Base-by-base conservation (phyloP, 192 early-diverging fungal genomes). In the Podila epicladia region DNA sequence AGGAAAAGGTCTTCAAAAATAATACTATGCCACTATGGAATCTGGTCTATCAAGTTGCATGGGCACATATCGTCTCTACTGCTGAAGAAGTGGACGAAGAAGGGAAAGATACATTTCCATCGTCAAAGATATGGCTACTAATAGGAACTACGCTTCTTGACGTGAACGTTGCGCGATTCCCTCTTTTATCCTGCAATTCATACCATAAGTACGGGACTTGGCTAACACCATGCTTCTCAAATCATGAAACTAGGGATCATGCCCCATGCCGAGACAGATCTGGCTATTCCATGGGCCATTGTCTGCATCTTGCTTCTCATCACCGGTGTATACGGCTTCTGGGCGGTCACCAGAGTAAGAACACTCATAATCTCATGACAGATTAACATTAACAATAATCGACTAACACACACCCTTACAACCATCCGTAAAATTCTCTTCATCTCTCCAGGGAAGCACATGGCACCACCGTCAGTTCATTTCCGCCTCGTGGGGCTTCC, bases 391-490 rank as follows among this genome's bases (percentile, higher is more conserved):
- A 29, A 29, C 29, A 29, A 29, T 29, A 29, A 29, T 29, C 1
- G 29, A 29, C 29, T 2, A 8, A 60, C 26, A 28, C 58, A 29
- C 9, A 60, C 3, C 28, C 20, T 63, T 22, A n/a, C 13, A 15
- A 15, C 50, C 15, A 51, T 29, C 29, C 29, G 29, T 9, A 22
- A 53, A 15, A 51, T 6, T 35, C 9, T 24, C 2, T 24, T 65
- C 17, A 7, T 24, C 2, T 50, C 9, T 50, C 19, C 9, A 70
- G 67, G 75, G 75, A 53, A 71, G 22, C 35, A 70, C 63, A 31
- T 77, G 75, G 75, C 75, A 77, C 64, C 69, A 62, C 15, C 75
- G 68, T n/a, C 75, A 77, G 35, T 77, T 71, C 24, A 69, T 77
- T 9, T 77, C 75, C 5, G 75, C 67, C 9, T 71, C 33, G 19